A percentile compares a stretch with the other conserved stretches of the same genome.
Evolutionary conservation across 257 asterid species (phyloP).

Genomic region (Eucommia ulmoides): DNA sequence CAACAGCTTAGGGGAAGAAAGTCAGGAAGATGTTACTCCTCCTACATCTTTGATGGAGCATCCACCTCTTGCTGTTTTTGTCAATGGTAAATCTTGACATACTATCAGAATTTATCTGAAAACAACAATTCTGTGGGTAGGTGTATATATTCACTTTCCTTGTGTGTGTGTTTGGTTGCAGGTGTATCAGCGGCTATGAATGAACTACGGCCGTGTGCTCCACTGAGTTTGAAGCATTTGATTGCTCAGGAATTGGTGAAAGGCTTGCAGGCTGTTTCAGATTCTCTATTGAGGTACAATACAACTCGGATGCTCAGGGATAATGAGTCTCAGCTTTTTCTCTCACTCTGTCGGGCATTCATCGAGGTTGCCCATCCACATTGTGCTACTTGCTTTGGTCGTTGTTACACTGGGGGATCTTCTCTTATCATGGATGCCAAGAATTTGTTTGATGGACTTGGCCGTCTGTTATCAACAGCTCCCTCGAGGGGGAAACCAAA

Average conservation of each 20-base stretch:
- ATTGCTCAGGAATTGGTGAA: conserved; percentile 36
- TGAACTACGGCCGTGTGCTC: conserved; percentile 93
- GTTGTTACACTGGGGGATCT: conserved; percentile 86
- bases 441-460: conserved; percentile 56
- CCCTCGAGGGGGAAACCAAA: conserved; percentile 56
- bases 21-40: conserved; percentile 66
- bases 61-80: conserved; percentile 90
- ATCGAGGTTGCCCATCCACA: conserved; percentile 86
- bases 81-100: conserved; percentile 43
- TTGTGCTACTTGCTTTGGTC: conserved; percentile 69
- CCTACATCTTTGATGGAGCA: conserved; percentile 96
- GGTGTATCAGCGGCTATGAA: conserved; percentile 97
- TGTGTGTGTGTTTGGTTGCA: conserved; percentile 28
- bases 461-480: conserved; percentile 46
- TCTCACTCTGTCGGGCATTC: conserved; percentile 80
- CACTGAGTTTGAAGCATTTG: conserved; percentile 60
- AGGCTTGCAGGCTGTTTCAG: conserved; percentile 66
- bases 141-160: no score
- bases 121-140: no score
- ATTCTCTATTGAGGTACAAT: conserved; percentile 74
- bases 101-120: background rate
- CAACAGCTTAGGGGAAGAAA: conserved; percentile 57
- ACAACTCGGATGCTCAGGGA: conserved; percentile 83
- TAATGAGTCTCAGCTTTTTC: conserved; percentile 71
- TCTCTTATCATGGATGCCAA: conserved; percentile 57